Base-by-base conservation (phyloP, 805 yeast genomes). In the Pichia gijzeniarum region DNA sequence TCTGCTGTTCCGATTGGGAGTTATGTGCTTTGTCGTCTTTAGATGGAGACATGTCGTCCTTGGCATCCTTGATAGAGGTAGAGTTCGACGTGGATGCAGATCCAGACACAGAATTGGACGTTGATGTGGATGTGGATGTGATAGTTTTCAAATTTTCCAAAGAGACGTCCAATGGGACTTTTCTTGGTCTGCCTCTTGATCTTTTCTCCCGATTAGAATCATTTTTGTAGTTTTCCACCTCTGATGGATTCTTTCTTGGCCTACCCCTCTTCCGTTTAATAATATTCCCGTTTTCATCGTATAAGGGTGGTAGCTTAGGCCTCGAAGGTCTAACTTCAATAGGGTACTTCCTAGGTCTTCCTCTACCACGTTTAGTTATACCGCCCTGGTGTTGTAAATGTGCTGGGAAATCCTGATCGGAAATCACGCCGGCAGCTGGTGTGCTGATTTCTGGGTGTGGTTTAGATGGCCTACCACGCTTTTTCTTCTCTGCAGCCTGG, bases 281-380 rank as follows among this genome's bases (percentile, higher is more conserved):
- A 2, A 33, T 3, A 21, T 35, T 36, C 5, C 48, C 44, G 8
- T 40, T n/a, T n/a, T 38, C 35, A 38, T 43, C 47, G 21, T 33
- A 43, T 8, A 40, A 12, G 13, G 48, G 44, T 1, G 48, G 44
- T 16, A 39, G 16, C 25, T 40, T 35, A 6, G 48, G 48, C 5
- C 44, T 30, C 31, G 48, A 40, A 13, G 48, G 48, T 21, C 47
- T 33, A 20, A 33, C 19, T 14, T 43, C 47, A 35, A 43, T 38
- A 8, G 47, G 37, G 20, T 38, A 43, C 20, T 43, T 43, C n/a
- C 47, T 38, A 13, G 47, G 47, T 31, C 47, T 22, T 4, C 47
- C 47, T 22, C 47, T 38, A 13, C 47, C 47, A 16, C 47, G 33
- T 27, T 43, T 35, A 5, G 32, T 8, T 16, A 7, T 18, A 14